Evolutionary conservation across 2,329 filamentous ascomycete genomes (phyloP).

Genomic region (Epichloe bromicola): DNA sequence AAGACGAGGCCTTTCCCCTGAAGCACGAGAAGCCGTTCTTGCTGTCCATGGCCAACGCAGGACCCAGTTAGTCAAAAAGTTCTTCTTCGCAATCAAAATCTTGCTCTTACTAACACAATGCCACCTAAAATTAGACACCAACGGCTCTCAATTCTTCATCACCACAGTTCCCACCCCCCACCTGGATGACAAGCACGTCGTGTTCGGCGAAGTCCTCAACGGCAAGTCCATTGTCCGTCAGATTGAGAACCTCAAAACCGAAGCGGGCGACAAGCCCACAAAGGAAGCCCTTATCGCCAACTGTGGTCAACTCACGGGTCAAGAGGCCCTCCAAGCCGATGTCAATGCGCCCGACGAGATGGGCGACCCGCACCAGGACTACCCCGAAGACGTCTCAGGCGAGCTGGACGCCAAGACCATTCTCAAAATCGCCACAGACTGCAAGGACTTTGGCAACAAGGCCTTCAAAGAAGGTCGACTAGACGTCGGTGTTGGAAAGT

Average conservation of each 20-base stretch:
- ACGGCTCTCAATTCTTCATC: conserved; percentile 96
- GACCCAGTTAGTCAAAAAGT: conserved; percentile 50
- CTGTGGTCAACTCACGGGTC: conserved; percentile 73
- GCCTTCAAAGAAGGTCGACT: conserved; percentile 75
- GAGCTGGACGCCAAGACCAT: conserved; percentile 54
- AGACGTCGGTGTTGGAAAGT: conserved; percentile 68
- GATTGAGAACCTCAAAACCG: conserved; percentile 72
- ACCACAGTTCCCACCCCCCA: conserved; percentile 93
- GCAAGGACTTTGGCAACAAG: conserved; percentile 86
- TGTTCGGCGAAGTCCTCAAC: conserved; percentile 86
- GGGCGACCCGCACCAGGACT: conserved; percentile 91
- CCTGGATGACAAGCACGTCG: conserved; percentile 91
- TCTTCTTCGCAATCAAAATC: too few species aligned
- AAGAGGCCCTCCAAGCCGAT: conserved; percentile 52
- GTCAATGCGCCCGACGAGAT: conserved; percentile 63
- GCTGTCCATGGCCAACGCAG: conserved; percentile 95
- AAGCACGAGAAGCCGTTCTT: conserved; percentile 92
- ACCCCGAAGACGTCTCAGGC: conserved; percentile 66
- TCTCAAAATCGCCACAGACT: conserved; percentile 65
- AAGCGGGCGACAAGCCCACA: conserved; percentile 62
- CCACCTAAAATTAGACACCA: conserved; percentile 49
- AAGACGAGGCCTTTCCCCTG: conserved; percentile 86
- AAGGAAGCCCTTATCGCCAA: conserved; percentile 63
- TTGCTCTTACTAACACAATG: conserved; percentile 2
- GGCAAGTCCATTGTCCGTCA: conserved; percentile 86